Percentiles rank a stretch among this genome's conserved stretches.
Conservation (phyloP, 352 stramenopile species). For the Pythium phragmitis region DNA sequence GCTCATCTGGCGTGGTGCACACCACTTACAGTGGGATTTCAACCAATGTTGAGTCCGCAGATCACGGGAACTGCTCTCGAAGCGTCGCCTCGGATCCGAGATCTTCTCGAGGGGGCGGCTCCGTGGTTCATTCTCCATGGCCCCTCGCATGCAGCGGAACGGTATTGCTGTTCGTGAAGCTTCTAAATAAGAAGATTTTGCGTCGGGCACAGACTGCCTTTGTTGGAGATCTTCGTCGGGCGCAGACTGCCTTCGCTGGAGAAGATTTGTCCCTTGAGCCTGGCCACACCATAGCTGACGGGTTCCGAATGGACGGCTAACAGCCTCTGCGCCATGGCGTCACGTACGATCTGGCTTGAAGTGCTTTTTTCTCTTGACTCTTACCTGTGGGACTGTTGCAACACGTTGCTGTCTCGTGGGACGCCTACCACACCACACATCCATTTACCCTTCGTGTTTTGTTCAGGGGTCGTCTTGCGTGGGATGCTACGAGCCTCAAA, state of each 20-base stretch:
- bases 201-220: too few relatives aligned
- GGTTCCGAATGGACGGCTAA: neutral
- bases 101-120: neutral
- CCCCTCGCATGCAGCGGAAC: neutral
- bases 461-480: neutral
- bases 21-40: neutral
- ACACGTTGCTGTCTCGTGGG: too few relatives aligned
- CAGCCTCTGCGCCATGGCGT: neutral
- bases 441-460: neutral
- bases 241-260: neutral
- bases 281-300: neutral
- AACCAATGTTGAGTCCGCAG: constrained; percentile 6
- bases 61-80: neutral
- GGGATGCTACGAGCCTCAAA: neutral
- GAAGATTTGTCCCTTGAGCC: neutral
- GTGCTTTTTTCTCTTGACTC: neutral
- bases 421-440: too few relatives aligned
- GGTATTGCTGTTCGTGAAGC: neutral
- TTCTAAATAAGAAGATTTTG: constrained; percentile 6
- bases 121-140: too few relatives aligned
- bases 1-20: neutral
- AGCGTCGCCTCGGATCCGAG: neutral
- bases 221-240: neutral
- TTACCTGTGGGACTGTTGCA: neutral
- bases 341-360: neutral